Conservation (phyloP, 2,329 filamentous ascomycete species). For the Rutstroemia sp. region DNA sequence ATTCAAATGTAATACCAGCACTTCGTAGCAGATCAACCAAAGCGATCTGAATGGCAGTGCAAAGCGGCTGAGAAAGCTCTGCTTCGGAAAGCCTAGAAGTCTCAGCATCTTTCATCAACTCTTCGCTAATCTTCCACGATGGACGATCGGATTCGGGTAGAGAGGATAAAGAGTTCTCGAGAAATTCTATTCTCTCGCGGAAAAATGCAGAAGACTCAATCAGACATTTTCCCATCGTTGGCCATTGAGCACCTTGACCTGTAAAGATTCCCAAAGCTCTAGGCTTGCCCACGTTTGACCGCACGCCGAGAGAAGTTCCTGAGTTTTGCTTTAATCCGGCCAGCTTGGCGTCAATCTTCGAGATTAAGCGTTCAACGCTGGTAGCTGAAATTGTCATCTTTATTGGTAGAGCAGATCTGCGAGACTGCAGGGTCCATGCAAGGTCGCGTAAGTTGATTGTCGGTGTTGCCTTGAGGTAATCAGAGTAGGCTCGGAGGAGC, state of each 20-base stretch:
- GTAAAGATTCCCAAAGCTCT: conserved; percentile 13
- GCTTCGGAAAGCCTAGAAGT: conserved; percentile 29
- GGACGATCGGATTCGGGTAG: conserved; percentile 8
- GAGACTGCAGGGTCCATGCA: conserved; percentile 7
- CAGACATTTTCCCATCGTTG: conserved; percentile 11
- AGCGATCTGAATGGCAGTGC: conserved; percentile 39
- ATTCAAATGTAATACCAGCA: conserved; percentile 32
- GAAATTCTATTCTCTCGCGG: background rate
- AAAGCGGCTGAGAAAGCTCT: conserved; percentile 32
- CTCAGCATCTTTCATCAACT: conserved; percentile 27
- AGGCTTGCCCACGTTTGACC: background rate
- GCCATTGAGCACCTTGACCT: conserved; percentile 15
- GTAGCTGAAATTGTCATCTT: background rate
- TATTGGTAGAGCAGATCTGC: background rate
- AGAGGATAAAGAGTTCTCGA: conserved; percentile 2
- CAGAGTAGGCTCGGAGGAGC: conserved; percentile 1
- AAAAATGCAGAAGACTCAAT: conserved; percentile 21
- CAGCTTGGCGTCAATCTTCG: background rate
- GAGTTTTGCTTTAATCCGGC: background rate
- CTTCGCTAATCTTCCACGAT: conserved; percentile 21
- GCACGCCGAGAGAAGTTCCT: background rate
- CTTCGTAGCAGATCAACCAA: conserved; percentile 36
- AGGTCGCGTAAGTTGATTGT: conserved; percentile 8
- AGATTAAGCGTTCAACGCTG: background rate
- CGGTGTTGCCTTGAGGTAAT: background rate